Evolutionary conservation across 805 yeast genomes (phyloP).

Genomic region (Candida nemodendra): DNA sequence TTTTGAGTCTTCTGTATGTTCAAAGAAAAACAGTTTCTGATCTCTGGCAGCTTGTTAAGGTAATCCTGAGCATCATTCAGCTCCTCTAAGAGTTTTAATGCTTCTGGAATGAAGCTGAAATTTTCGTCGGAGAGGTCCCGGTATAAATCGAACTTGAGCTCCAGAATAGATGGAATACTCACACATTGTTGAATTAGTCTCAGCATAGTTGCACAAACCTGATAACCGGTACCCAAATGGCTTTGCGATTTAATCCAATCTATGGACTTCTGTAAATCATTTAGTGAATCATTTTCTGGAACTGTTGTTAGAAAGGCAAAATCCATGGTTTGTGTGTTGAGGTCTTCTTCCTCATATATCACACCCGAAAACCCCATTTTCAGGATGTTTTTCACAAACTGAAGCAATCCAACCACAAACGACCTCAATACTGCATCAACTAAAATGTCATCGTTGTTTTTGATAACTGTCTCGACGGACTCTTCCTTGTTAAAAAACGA

Average conservation of each 20-base stretch:
- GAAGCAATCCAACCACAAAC: conserved; percentile 51
- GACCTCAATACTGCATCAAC: conserved; percentile 52
- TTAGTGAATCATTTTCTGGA: conserved; percentile 17
- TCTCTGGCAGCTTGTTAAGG: conserved; percentile 21
- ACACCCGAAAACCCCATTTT: conserved; percentile 54
- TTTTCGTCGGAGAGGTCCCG: neutral
- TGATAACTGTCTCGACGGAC: conserved; percentile 2
- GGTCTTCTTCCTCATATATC: conserved; percentile 72
- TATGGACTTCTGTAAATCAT: conserved; percentile 34
- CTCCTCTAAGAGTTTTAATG: conserved; percentile 6
- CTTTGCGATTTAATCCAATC: conserved; percentile 30
- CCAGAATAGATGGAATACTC: conserved; percentile 9
- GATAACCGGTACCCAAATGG: conserved; percentile 7
- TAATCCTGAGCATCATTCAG: conserved; percentile 14
- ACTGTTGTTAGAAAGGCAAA: conserved; percentile 37
- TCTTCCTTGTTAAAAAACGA: conserved; percentile 3
- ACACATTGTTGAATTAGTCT: conserved; percentile 6
- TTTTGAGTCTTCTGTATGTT: conserved; percentile 48
- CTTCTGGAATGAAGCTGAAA: conserved; percentile 7
- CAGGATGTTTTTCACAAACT: conserved; percentile 48
- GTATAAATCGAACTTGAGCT: conserved; percentile 11
- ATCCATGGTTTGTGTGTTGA: conserved; percentile 63
- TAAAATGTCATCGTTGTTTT: conserved; percentile 27
- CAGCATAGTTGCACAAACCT: conserved; percentile 20
- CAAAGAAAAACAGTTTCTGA: conserved; percentile 42